Conservation (phyloP, 176 grass and related monocot species). For the Stipa capillata region DNA sequence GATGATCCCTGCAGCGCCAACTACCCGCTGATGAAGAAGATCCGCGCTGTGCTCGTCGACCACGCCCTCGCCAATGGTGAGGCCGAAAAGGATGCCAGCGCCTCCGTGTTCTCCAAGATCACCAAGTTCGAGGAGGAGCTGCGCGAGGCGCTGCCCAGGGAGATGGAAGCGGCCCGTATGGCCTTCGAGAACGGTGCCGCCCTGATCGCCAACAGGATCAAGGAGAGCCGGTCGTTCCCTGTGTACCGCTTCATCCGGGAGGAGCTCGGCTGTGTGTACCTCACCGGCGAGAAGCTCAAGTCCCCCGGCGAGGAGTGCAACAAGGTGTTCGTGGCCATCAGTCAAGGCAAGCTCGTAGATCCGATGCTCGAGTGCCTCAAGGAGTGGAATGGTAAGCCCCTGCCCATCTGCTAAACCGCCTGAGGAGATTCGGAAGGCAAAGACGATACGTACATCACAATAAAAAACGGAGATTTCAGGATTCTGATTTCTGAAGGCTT, state of each 20-base stretch:
- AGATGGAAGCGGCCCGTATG: constrained; percentile 40
- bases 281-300: constrained; percentile 60
- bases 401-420: constrained; percentile 37
- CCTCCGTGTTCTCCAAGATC: constrained; percentile 55
- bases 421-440: neutral
- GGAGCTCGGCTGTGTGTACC: too few species aligned
- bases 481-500: constrained; percentile 13
- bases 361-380: constrained; percentile 73
- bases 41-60: constrained; percentile 65
- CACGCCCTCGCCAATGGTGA: constrained; percentile 36
- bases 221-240: constrained; percentile 52
- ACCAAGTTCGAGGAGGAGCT: constrained; percentile 48
- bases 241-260: constrained; percentile 55
- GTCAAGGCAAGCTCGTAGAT: constrained; percentile 47
- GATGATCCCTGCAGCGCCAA: constrained; percentile 53
- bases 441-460: constrained; percentile 1
- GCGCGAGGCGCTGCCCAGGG: constrained; percentile 34
- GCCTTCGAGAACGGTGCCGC: constrained; percentile 42
- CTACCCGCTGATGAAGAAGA: constrained; percentile 52
- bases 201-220: constrained; percentile 44
- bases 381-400: constrained; percentile 72
- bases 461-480: constrained; percentile 5
- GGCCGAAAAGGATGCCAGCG: constrained; percentile 29
- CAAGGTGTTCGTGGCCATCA: constrained; percentile 64
- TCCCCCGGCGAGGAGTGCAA: constrained; percentile 73